These are phyloP conservation scores for Apostasia shenzhenica DNA, from an alignment of 106 monocot species.

Conservation along the genomic window DNA sequence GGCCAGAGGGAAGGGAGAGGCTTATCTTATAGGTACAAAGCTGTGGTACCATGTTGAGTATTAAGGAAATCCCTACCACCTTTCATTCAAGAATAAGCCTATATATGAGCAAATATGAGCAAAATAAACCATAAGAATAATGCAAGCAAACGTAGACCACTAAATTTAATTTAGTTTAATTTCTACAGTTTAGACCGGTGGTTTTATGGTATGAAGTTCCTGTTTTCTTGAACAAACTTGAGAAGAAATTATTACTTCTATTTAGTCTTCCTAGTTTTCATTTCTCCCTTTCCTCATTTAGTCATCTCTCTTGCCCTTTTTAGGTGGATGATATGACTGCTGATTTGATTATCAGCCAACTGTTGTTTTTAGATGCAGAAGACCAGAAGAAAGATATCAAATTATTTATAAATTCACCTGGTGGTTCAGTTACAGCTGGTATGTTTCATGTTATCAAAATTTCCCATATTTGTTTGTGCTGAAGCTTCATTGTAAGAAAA, in stretches of 20 bases:
- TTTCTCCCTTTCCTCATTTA: background rate
- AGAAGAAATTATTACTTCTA: background rate
- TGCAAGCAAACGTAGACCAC: no score
- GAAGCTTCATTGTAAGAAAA: background rate
- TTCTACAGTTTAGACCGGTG: background rate
- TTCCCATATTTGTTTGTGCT: background rate
- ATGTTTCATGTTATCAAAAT: constrained; percentile 1
- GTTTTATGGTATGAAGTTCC: background rate
- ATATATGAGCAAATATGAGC: no score
- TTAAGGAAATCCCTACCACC: no score
- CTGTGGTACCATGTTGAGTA: no score
- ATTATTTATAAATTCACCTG: constrained; percentile 95
- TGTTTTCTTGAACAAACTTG: background rate
- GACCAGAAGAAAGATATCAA: constrained; percentile 87
- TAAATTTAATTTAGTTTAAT: no score
- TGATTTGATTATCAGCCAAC: constrained; percentile 89
- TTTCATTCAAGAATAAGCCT: no score
- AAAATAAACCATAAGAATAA: no score
- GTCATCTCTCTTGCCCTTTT: background rate
- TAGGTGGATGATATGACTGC: constrained; percentile 81
- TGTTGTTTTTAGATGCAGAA: constrained; percentile 85
- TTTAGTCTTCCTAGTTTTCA: background rate
- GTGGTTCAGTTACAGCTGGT: constrained; percentile 93
- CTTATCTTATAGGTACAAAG: no score
- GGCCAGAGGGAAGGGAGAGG: no score